Evolutionary conservation across 2,329 filamentous ascomycete species (phyloP).

Genomic region (Allantophomopsis lycopodina): DNA sequence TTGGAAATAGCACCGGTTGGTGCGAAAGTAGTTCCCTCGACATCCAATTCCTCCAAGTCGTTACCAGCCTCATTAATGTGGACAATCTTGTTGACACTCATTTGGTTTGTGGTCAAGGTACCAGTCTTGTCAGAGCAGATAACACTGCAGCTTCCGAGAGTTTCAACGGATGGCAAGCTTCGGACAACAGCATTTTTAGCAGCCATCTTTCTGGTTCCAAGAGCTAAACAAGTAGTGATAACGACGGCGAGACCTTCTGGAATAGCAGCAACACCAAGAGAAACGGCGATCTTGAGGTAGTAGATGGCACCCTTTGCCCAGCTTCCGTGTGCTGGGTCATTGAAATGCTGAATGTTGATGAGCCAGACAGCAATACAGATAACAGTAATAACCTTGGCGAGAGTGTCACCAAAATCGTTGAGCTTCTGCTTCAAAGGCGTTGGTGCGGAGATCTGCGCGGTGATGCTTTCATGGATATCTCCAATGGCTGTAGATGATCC

Average conservation of each 20-base stretch:
- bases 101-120: slow-evolving; percentile 95
- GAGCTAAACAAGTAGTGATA: slow-evolving; percentile 93
- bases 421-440: slow-evolving; percentile 97
- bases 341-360: slow-evolving; percentile 97
- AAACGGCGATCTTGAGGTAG: slow-evolving; percentile 98
- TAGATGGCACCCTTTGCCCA: slow-evolving; percentile 98
- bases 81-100: slow-evolving; percentile 93
- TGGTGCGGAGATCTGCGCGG: slow-evolving; percentile 91
- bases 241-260: slow-evolving; percentile 95
- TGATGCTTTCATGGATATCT: slow-evolving; percentile 98
- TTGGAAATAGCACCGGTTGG: slow-evolving; percentile 63
- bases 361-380: slow-evolving; percentile 96
- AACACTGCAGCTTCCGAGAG: slow-evolving; percentile 95
- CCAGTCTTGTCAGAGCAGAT: slow-evolving; percentile 99
- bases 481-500: slow-evolving; percentile 88
- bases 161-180: slow-evolving; percentile 93
- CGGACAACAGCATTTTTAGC: slow-evolving; percentile 96
- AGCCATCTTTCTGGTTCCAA: slow-evolving; percentile 97
- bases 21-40: slow-evolving; percentile 86
- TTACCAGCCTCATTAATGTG: slow-evolving; percentile 63
- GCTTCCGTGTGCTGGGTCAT: slow-evolving; percentile 80
- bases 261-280: slow-evolving; percentile 92
- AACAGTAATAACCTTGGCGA: slow-evolving; percentile 95
- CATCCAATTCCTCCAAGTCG: slow-evolving; percentile 71
- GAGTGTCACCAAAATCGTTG: slow-evolving; percentile 89